phyloP scores from a whole-genome alignment of 192 early-diverging fungal species.

The Allomyces arbusculus region DNA sequence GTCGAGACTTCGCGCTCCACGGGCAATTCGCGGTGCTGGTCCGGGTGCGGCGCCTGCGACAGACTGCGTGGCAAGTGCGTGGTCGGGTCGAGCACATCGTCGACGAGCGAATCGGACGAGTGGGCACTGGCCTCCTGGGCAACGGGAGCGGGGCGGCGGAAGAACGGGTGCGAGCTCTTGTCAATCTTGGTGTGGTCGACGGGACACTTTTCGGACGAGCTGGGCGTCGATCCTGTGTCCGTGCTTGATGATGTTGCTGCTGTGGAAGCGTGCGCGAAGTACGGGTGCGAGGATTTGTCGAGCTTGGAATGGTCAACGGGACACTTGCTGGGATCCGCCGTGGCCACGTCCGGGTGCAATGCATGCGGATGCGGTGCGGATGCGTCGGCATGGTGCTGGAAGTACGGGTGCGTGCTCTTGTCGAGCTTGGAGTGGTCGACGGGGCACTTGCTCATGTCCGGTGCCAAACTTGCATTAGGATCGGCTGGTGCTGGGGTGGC shows the following conservation, averaged over 20 bases:
- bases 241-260: no score
- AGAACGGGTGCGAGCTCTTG: neutral
- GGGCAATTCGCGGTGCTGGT: slow-evolving; percentile 25
- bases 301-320: slow-evolving; percentile 30
- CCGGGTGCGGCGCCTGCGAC: slow-evolving; percentile 17
- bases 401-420: neutral
- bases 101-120: no score
- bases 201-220: slow-evolving; percentile 16
- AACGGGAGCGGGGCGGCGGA: neutral
- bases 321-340: slow-evolving; percentile 9
- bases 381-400: neutral
- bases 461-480: no score
- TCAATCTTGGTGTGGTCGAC: slow-evolving; percentile 22
- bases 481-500: no score
- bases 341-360: no score
- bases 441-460: slow-evolving; percentile 16
- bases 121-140: no score
- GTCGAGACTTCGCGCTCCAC: slow-evolving; percentile 47
- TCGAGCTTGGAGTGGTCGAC: slow-evolving; percentile 22
- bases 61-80: slow-evolving; percentile 44
- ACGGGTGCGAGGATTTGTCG: slow-evolving; percentile 25
- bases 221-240: no score
- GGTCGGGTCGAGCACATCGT: slow-evolving; percentile 19
- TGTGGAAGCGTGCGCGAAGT: neutral
- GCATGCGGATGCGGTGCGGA: neutral